Evolutionary conservation across 495 filamentous ascomycete species (phyloP).

Genomic region (Rostrohypoxylon terebratum): DNA sequence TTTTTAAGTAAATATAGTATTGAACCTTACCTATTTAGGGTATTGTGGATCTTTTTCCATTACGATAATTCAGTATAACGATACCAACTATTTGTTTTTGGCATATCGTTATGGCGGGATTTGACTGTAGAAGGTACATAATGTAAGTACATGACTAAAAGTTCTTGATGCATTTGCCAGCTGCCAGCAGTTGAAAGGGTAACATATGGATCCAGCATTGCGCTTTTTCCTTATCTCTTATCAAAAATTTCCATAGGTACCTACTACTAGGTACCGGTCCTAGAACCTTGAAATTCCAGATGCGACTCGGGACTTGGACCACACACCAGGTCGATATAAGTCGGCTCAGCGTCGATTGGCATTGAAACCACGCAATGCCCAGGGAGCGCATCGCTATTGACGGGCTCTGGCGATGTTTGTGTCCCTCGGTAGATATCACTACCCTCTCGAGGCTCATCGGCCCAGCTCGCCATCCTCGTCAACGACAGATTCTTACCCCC

Average conservation of each 20-base stretch:
- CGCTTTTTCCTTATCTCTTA: not conserved
- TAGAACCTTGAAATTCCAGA: too few species aligned
- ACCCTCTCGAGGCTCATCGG: constrained; percentile 45
- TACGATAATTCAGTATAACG: too few species aligned
- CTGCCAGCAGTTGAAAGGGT: not conserved
- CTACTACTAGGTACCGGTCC: too few species aligned
- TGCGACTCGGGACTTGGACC: not conserved
- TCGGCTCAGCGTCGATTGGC: constrained; percentile 11
- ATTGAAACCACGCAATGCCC: constrained; percentile 54
- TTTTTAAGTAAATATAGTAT: too few species aligned
- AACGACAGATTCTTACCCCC: constrained; percentile 16
- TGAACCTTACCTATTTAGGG: too few species aligned
- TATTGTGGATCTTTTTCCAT: too few species aligned
- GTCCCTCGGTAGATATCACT: constrained; percentile 65
- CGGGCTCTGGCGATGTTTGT: constrained; percentile 75
- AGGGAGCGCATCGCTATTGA: constrained; percentile 63
- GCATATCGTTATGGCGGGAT: too few species aligned
- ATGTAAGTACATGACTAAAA: not conserved
- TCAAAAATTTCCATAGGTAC: not conserved
- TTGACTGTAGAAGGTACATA: too few species aligned
- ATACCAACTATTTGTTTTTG: too few species aligned
- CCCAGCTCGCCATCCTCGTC: constrained; percentile 29
- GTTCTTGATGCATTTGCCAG: not conserved
- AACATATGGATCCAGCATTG: too few species aligned
- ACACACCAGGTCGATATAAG: not conserved